Base-by-base conservation (phyloP, 306 rosid species). In the Adenanthera pavonina region DNA sequence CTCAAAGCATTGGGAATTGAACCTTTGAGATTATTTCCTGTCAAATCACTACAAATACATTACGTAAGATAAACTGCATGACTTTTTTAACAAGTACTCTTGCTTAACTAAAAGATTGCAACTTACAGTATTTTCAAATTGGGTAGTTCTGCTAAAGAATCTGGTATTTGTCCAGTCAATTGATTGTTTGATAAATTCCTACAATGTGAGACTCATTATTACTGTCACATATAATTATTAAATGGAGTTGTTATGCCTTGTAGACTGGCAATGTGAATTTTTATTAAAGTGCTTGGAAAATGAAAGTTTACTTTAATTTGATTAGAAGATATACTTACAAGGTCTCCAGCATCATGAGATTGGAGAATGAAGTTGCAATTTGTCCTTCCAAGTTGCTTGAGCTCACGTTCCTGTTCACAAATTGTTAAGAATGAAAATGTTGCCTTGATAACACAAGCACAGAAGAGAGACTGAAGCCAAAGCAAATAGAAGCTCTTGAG, bases 131-230 rank as follows among this genome's bases (percentile, higher is more conserved):
- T 11, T 8, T 35, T 74, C 54, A 77, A 62, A 9, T 64, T 12
- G 54, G 44, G 61, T 15, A 82, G 2, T 38, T 77, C 16, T 12
- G 68, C 62, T 15, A 77, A n/a, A 71, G 64, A 61, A 2, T 49
- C 19, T 7, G 82, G 78, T 33, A 82, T n/a, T 7, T 40, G 34
- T 51, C 85, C 82, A 9, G 74, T 52, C 17, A 82, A 72, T 12
- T 66, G 8, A 30, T 81, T 81, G 69, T 54, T 48, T 11, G 81
- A 47, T 56, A 75, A 68, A 57, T 83, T 79, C 86, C 75, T 77
- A 53, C 67, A 74, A 62, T 19, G 20, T 33, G 16, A 54, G 38
- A 74, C 52, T 53, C 44, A 1, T 54, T 13, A n/a, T 40, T 36
- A 16, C n/a, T 14, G 7, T 53, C 19, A n/a, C 1, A 19, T 68